These are phyloP conservation scores for Wilhelminamyces savonicus DNA, from an alignment of 805 yeast genomes.

Conservation along the genomic window DNA sequence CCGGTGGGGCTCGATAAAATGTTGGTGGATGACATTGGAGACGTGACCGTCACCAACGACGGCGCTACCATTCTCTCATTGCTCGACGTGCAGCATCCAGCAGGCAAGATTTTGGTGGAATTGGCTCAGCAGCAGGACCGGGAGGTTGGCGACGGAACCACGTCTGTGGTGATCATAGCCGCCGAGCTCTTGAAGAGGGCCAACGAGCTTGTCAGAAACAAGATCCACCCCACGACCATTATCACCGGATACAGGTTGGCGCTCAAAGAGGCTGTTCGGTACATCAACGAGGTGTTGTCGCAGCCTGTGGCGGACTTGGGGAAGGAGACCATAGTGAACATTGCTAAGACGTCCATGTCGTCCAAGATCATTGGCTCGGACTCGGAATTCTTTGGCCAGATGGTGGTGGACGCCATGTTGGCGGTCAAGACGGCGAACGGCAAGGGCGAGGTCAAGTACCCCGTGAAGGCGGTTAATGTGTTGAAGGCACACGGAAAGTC, in stretches of 20 bases:
- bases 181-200: slow-evolving; percentile 89
- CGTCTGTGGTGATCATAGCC: slow-evolving; percentile 95
- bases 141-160: slow-evolving; percentile 98
- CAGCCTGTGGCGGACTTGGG: slow-evolving; percentile 74
- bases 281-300: slow-evolving; percentile 71
- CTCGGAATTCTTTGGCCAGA: slow-evolving; percentile 77
- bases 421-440: slow-evolving; percentile 88
- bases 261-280: slow-evolving; percentile 81
- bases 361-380: slow-evolving; percentile 94
- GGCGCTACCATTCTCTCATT: slow-evolving; percentile 93
- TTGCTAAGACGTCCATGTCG: slow-evolving; percentile 96
- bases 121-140: slow-evolving; percentile 98
- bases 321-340: slow-evolving; percentile 77
- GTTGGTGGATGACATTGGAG: slow-evolving; percentile 98
- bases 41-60: slow-evolving; percentile 96
- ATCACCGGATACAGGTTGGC: slow-evolving; percentile 96
- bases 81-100: slow-evolving; percentile 97
- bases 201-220: slow-evolving; percentile 85
- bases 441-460: slow-evolving; percentile 86
- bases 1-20: slow-evolving; percentile 98
- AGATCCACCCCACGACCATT: slow-evolving; percentile 96
- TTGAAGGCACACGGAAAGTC: slow-evolving; percentile 97
- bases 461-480: slow-evolving; percentile 94
- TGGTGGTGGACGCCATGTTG: slow-evolving; percentile 93
- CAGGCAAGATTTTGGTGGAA: slow-evolving; percentile 94